A percentile compares a stretch with the other conserved stretches of the same genome.
Conservation (phyloP, 2,329 filamentous ascomycete genomes). For the Hortaea sp. region DNA sequence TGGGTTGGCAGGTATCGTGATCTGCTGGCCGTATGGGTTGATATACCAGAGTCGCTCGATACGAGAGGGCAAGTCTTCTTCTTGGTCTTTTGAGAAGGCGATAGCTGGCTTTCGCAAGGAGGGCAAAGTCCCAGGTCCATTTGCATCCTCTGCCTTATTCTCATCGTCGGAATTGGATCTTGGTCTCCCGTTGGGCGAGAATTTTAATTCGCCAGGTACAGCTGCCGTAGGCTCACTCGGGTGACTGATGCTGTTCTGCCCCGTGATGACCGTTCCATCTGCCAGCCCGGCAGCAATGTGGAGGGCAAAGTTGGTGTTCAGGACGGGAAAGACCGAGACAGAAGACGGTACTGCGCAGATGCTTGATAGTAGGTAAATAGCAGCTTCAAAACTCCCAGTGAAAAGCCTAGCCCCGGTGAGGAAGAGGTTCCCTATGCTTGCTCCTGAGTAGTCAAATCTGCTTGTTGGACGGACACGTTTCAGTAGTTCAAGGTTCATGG, state of each 20-base stretch:
- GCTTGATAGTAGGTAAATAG: conserved; percentile 78
- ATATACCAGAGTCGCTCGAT: conserved; percentile 92
- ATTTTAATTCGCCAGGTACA: conserved; percentile 8
- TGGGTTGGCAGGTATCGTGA: conserved; percentile 72
- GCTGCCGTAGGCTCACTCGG: conserved; percentile 55
- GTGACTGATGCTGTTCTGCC: conserved; percentile 88
- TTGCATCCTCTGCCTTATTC: conserved; percentile 67
- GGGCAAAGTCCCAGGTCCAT: conserved; percentile 70
- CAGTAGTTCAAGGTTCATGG: conserved; percentile 41
- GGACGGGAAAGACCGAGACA: conserved; percentile 73
- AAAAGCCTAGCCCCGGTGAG: conserved; percentile 70
- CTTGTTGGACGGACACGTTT: conserved; percentile 37
- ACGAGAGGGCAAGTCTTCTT: conserved; percentile 64
- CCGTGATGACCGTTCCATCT: conserved; percentile 70
- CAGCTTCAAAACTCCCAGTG: conserved; percentile 83
- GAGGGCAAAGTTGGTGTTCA: conserved; percentile 91
- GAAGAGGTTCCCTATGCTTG: conserved; percentile 43
- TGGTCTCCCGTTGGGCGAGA: conserved; percentile 16
- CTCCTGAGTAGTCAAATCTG: conserved; percentile 40
- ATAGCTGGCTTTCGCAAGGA: conserved; percentile 73
- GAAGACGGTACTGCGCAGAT: conserved; percentile 74
- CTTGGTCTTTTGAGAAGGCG: conserved; percentile 63
- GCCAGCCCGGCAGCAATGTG: conserved; percentile 79
- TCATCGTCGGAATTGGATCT: conserved; percentile 41
- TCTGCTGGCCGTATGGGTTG: conserved; percentile 96